Base-by-base conservation (phyloP, 2,329 filamentous ascomycete genomes). In the Cryphonectria nitschkei region DNA sequence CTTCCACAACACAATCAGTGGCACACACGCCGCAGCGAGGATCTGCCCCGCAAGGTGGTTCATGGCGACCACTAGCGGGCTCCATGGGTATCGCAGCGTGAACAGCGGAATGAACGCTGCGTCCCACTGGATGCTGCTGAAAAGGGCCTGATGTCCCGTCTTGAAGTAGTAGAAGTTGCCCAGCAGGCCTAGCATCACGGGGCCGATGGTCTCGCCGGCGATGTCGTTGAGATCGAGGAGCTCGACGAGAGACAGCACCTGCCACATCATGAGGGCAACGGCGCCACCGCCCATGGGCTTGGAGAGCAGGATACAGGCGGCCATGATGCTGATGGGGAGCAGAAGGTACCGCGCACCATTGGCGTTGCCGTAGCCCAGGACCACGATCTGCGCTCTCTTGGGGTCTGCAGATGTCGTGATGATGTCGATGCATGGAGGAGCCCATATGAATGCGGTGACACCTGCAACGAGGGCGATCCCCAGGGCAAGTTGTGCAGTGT, bases 161-260 rank as follows among this genome's bases (percentile, higher is more conserved):
- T 97, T 98, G 89, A 99, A 99, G 84, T 91, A 99, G 84, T 98
- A 91, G 81, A 95, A 97, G 77, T 92, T 94, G 72, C 95, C 96
- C 0, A 99, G 88, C n/a, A 98, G 83, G 14, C 90, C 95, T 37
- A 98, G 88, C 73, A 97, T 86, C 54, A 96, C 84, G 29, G 96
- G 95, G 0, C 94, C 95, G 76, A 98, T 92, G 8, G 94, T 86
- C 61, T 90, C 90, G 65, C 88, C 84, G 22, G 90, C 89, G 54
- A 92, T 79, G 72, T 82, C 79, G 77, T 89, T 87, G 75, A 89
- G 82, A 78, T 92, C 88, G 63, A 91, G 79, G 74, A 92, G 84
- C 78, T 92, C 88, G 72, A 87, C 79, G n/a, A 92, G 87, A 14
- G 93, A 94, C 72, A 99, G 89, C 60, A 97, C 90, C 81, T 98